Percentiles rank a stretch among this genome's conserved stretches.
Conservation (phyloP, 2,329 filamentous ascomycete species). For the Bimuria novae-zelandiae region DNA sequence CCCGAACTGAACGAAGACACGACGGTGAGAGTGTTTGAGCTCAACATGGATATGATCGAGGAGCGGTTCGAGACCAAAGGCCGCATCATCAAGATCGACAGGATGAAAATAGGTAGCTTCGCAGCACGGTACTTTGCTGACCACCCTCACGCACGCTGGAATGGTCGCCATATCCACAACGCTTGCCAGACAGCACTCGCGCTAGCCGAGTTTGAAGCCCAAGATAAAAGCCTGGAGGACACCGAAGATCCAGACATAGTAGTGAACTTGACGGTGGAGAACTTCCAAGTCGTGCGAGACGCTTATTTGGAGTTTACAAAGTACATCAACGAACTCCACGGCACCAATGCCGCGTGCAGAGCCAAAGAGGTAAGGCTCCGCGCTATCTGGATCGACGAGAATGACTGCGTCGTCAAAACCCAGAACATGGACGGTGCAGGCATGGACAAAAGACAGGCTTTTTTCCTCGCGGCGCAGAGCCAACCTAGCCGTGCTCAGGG, state of each 20-base stretch:
- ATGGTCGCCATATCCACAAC: conserved; percentile 25
- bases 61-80: conserved; percentile 54
- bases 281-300: conserved; percentile 3
- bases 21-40: conserved; percentile 11
- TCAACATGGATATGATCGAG: conserved; percentile 47
- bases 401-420: neutral
- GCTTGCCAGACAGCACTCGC: conserved; percentile 27
- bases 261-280: neutral
- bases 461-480: neutral
- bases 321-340: conserved; percentile 5
- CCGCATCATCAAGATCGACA: conserved; percentile 54
- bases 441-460: conserved; percentile 1
- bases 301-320: conserved; percentile 12
- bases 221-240: conserved; percentile 3
- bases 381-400: neutral
- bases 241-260: conserved; percentile 1
- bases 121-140: conserved; percentile 12
- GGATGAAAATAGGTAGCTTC: conserved; percentile 8
- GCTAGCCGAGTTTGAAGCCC: conserved; percentile 17
- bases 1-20: conserved; percentile 9
- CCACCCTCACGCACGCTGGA: conserved; percentile 16
- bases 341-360: neutral
- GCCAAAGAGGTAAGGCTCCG: conserved; percentile 4
- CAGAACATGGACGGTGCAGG: neutral
- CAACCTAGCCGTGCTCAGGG: neutral